Evolutionary conservation across 2,329 filamentous ascomycete genomes (phyloP).

Genomic region (Akanthomyces lecanii): DNA sequence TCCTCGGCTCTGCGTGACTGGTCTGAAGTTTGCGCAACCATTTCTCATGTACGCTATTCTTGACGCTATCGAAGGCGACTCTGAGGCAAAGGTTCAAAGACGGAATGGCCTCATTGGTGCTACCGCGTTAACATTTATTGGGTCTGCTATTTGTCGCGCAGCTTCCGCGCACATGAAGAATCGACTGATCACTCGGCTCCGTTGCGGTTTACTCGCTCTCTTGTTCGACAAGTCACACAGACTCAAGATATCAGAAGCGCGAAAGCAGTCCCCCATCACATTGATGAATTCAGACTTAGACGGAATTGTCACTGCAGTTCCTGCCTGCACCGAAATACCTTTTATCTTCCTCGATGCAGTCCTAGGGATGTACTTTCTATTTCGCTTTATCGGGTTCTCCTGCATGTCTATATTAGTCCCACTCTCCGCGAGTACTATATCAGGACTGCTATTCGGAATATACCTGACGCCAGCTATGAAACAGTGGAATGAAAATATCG

Average conservation of each 20-base stretch:
- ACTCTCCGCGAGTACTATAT: background rate
- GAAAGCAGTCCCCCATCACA: background rate
- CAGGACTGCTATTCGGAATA: background rate
- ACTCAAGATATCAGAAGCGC: background rate
- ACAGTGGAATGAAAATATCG: background rate
- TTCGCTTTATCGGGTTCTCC: background rate
- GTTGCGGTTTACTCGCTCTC: background rate
- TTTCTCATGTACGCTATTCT: conserved; percentile 7
- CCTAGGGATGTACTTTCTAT: background rate
- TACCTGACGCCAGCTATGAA: background rate
- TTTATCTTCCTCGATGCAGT: background rate
- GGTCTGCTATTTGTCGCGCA: background rate
- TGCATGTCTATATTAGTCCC: background rate
- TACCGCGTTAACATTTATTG: background rate
- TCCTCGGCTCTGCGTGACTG: background rate
- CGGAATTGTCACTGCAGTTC: background rate
- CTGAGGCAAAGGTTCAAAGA: conserved; percentile 17
- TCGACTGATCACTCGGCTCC: background rate
- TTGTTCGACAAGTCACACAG: background rate
- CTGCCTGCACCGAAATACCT: background rate
- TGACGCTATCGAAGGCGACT: conserved; percentile 14
- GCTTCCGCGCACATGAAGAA: background rate
- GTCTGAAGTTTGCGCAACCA: background rate
- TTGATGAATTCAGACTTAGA: background rate
- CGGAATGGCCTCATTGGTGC: background rate